A percentile compares a stretch with the other conserved stretches of the same genome.
These are phyloP conservation scores for Venustampulla echinocandica DNA, from an alignment of 495 filamentous ascomycete species.

Conservation along the genomic window DNA sequence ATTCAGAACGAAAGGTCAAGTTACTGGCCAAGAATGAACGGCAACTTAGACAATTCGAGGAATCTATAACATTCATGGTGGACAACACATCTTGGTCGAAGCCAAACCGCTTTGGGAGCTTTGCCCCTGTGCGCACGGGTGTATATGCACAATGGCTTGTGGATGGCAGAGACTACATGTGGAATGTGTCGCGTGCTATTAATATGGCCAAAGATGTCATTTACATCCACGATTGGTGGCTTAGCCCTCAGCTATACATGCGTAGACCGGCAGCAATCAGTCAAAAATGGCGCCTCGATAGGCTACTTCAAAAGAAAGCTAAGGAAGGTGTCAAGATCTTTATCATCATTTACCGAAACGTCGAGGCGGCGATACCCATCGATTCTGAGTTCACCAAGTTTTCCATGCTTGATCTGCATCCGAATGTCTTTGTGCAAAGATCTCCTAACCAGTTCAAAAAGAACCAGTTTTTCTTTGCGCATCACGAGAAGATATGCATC, in stretches of 20 bases:
- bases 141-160: constrained; percentile 97
- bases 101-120: constrained; percentile 82
- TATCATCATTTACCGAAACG: constrained; percentile 96
- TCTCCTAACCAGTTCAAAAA: constrained; percentile 97
- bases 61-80: constrained; percentile 81
- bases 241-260: constrained; percentile 95
- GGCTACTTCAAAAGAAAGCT: constrained; percentile 89
- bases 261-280: constrained; percentile 90
- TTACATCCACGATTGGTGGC: constrained; percentile 99
- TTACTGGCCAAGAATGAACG: constrained; percentile 89
- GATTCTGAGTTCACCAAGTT: constrained; percentile 99
- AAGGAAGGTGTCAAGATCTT: constrained; percentile 95
- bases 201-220: constrained; percentile 98
- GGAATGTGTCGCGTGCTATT: constrained; percentile 94
- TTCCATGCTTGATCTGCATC: constrained; percentile 89
- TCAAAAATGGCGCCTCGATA: constrained; percentile 96
- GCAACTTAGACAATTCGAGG: constrained; percentile 83
- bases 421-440: constrained; percentile 90
- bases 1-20: constrained; percentile 82
- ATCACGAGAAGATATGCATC: constrained; percentile 94
- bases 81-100: constrained; percentile 70
- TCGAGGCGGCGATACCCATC: constrained; percentile 95
- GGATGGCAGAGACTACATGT: constrained; percentile 97
- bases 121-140: constrained; percentile 77
- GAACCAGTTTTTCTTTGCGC: constrained; percentile 99